Base-by-base conservation (phyloP, 192 early-diverging fungal species). In the Borealophlyctis nickersoniae region DNA sequence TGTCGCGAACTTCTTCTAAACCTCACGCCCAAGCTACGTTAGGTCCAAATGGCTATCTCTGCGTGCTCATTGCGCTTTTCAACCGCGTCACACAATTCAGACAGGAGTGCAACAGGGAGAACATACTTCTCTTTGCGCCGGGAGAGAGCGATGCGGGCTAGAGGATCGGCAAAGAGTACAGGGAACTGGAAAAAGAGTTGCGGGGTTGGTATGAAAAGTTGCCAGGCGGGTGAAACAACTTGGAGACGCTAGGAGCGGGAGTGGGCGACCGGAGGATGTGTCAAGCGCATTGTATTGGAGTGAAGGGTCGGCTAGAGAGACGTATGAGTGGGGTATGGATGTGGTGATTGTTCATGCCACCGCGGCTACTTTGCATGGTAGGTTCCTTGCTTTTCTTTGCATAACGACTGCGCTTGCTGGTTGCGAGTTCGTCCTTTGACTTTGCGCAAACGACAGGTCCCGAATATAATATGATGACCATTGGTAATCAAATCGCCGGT, bases 381-480 rank as follows among this genome's bases (percentile, higher is more conserved):
- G n/a, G 32, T 36, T 54, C 39, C 39, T 7, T 19, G 7, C 9
- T 45, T 45, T 45, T 19, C 7, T 13, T 19, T 19, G 39, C 39
- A 7, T 13, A 45, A 19, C 39, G 9, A 45, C 9, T 45, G 7
- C 9, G 39, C 39, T 45, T 45, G 39, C 19, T 45, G 39, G 39
- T 13, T 7, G 9, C 39, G 7, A 19, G 19, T 45, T 45, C 19
- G 39, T n/a, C n/a, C n/a, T n/a, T n/a, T n/a, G 19, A 45, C 3
- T 58, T 29, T 2, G 1, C 57, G 30, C 39, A 45, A 45, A 13
- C 39, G 19, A 0, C 1, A 34, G 23, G 66, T 11, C 67, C 67
- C 5, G 60, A 69, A 4, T 62, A 69, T 32, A 69, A 62, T 45
- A 69, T 69, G 67, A 69, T 69, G 60, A 32, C 67, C 0, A 69